Conservation (phyloP, 495 filamentous ascomycete species). For the Articulospora tetracladia region DNA sequence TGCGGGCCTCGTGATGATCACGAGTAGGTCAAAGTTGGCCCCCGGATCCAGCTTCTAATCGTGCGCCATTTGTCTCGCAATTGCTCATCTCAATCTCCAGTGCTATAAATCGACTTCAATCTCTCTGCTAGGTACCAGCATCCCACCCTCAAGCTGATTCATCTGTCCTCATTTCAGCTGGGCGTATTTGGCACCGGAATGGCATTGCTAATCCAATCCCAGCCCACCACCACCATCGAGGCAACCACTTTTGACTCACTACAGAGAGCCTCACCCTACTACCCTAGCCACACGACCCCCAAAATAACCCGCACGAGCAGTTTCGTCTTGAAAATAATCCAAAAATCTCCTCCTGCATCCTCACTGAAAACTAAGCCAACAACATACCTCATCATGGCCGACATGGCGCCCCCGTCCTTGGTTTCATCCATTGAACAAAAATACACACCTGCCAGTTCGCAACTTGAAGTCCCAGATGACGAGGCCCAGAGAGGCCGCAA, state of each 20-base stretch:
- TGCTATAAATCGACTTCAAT: not conserved
- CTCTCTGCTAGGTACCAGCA: no score
- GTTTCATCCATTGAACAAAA: not conserved
- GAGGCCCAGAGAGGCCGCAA: constrained; percentile 22
- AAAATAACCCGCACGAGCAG: not conserved
- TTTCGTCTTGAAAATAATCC: not conserved
- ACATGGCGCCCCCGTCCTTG: constrained; percentile 1
- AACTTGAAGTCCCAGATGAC: constrained; percentile 13
- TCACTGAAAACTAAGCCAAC: not conserved
- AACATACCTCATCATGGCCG: not conserved
- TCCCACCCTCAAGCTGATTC: not conserved
- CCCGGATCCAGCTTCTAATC: not conserved
- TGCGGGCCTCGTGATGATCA: not conserved
- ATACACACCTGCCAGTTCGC: not conserved
- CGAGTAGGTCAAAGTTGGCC: not conserved
- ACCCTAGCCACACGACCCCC: not conserved
- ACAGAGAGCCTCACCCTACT: not conserved
- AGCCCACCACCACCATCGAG: not conserved
- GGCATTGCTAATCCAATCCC: not conserved
- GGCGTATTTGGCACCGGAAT: not conserved
- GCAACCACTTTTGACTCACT: not conserved
- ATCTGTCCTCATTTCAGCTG: not conserved
- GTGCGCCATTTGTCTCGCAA: not conserved
- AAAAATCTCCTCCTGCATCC: not conserved
- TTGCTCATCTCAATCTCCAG: not conserved